These are phyloP conservation scores for Mycosarcoma mackinlayi DNA, from an alignment of 1,284 basidiomycete species.

Conservation along the genomic window DNA sequence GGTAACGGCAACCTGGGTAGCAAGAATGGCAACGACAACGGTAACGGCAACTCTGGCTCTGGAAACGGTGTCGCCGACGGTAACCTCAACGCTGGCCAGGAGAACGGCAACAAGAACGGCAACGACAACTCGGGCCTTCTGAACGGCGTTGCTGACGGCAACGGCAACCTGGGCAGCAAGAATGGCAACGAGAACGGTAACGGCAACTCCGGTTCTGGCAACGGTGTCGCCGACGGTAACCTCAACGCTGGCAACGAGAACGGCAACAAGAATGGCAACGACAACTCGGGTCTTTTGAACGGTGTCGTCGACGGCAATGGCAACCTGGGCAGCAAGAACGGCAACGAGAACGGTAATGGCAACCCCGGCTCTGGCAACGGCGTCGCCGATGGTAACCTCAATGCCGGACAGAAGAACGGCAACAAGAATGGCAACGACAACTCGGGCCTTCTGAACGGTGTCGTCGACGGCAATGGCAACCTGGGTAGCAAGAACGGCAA, in stretches of 20 bases:
- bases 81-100: neutral
- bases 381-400: constrained; percentile 9
- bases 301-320: constrained; percentile 2
- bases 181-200: constrained; percentile 10
- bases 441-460: constrained; percentile 11
- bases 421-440: constrained; percentile 19
- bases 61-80: constrained; percentile 2
- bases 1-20: constrained; percentile 19
- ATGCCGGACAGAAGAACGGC: constrained; percentile 16
- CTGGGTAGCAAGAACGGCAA: constrained; percentile 14
- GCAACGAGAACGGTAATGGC: constrained; percentile 6
- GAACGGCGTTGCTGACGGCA: constrained; percentile 13
- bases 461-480: constrained; percentile 14
- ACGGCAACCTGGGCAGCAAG: constrained; percentile 3
- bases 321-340: constrained; percentile 1
- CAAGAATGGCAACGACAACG: constrained; percentile 27
- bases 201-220: constrained; percentile 18
- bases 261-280: constrained; percentile 11
- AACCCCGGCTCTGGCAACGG: constrained; percentile 7
- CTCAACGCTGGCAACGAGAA: constrained; percentile 4
- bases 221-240: constrained; percentile 29
- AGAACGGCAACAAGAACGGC: neutral
- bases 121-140: neutral
- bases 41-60: constrained; percentile 10
- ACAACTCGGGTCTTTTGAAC: neutral